These are phyloP conservation scores for Coleophoma crateriformis DNA, from an alignment of 2,329 filamentous ascomycete species.

Conservation along the genomic window DNA sequence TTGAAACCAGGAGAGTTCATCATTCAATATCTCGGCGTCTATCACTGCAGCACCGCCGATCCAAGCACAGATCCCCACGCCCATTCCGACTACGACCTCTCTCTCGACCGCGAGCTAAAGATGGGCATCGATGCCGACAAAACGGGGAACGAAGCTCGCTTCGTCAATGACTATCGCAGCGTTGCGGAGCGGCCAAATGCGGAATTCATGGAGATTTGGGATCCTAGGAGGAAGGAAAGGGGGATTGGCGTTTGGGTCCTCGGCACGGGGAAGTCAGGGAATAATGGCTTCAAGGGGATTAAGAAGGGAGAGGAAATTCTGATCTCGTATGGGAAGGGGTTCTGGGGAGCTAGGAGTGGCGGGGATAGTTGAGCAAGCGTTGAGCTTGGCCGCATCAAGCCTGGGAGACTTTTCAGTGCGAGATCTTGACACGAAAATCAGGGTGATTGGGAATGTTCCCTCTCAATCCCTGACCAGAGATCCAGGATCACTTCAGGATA, in stretches of 20 bases:
- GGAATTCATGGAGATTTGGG: constrained; percentile 55
- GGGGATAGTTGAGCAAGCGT: background rate
- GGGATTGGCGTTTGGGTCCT: constrained; percentile 56
- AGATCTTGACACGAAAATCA: no score
- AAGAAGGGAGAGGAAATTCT: constrained; percentile 58
- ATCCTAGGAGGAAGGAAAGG: constrained; percentile 41
- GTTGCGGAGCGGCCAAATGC: constrained; percentile 31
- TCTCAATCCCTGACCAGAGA: no score
- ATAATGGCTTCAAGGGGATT: constrained; percentile 29
- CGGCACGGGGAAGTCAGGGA: constrained; percentile 19
- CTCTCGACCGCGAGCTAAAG: constrained; percentile 50
- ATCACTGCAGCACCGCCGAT: constrained; percentile 36
- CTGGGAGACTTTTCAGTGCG: no score
- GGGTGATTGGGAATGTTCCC: no score
- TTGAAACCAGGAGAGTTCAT: constrained; percentile 51
- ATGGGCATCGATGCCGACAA: constrained; percentile 55
- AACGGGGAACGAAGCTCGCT: constrained; percentile 58
- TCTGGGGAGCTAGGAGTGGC: constrained; percentile 47
- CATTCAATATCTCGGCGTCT: constrained; percentile 55
- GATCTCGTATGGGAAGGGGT: constrained; percentile 63
- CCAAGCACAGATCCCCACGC: constrained; percentile 27
- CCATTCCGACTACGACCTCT: constrained; percentile 59
- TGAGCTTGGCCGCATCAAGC: no score
- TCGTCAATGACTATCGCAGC: constrained; percentile 63
- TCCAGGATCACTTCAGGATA: no score